A percentile compares a stretch with the other conserved stretches of the same genome.
Conservation (phyloP, 768 basidiomycete species). For the Cubamyces lactineus region DNA sequence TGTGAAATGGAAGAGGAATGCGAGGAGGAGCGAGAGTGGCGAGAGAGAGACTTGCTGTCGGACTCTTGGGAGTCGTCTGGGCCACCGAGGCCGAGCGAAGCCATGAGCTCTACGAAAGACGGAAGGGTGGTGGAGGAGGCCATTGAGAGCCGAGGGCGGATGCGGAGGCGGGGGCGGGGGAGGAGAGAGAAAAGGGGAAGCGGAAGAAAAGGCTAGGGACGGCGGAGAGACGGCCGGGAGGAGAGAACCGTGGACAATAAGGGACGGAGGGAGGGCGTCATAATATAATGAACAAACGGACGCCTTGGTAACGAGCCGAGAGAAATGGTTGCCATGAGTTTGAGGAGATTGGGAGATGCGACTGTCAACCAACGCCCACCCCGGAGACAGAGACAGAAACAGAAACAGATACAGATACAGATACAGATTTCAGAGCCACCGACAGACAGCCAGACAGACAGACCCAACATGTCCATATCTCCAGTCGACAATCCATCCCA, state of each 20-base stretch:
- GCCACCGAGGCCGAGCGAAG: conserved; percentile 74
- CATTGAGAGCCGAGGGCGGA: conserved; percentile 15
- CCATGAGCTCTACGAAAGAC: conserved; percentile 88
- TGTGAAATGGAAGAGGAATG: conserved; percentile 33
- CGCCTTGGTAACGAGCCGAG: conserved; percentile 34
- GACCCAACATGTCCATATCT: too few species aligned
- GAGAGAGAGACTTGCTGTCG: conserved; percentile 18
- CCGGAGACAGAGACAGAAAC: conserved; percentile 5
- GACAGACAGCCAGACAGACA: too few species aligned
- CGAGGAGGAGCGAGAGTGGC: conserved; percentile 49
- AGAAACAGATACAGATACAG: too few species aligned
- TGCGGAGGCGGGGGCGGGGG: conserved; percentile 24
- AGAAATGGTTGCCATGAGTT: conserved; percentile 35
- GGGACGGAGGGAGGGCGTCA: conserved; percentile 13
- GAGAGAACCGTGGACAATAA: conserved; percentile 23
- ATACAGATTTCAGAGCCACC: too few species aligned
- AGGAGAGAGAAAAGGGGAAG: conserved; percentile 10
- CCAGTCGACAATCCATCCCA: too few species aligned
- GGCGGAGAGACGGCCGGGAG: conserved; percentile 15
- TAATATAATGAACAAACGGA: conserved; percentile 21
- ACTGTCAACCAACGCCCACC: conserved; percentile 14
- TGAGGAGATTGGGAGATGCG: conserved; percentile 20
- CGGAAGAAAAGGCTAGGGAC: conserved; percentile 22
- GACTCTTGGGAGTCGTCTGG: conserved; percentile 36
- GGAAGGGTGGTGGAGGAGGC: conserved; percentile 74